These are phyloP conservation scores for Eleusine coracana DNA, from an alignment of 176 grass and related monocot genomes.

Conservation along the genomic window DNA sequence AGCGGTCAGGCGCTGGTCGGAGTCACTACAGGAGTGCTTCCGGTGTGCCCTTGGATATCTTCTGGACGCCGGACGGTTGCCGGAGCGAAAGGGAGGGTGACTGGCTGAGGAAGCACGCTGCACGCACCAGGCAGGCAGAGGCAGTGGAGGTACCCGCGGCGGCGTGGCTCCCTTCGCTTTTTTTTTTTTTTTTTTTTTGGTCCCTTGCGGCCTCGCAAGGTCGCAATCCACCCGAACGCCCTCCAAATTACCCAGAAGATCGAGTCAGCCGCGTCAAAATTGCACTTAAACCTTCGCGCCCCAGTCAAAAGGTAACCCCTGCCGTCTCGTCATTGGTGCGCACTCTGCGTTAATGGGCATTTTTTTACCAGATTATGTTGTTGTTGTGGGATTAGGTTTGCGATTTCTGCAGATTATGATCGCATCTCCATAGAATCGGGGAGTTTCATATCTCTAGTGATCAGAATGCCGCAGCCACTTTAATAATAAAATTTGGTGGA, in stretches of 20 bases:
- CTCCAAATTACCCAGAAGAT: not conserved
- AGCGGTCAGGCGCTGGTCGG: not conserved
- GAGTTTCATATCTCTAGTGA: not conserved
- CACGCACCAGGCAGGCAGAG: no score
- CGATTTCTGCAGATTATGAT: not conserved
- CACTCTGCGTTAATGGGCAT: not conserved
- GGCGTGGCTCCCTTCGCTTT: not conserved
- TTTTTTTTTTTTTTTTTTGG: no score
- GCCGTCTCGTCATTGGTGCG: not conserved
- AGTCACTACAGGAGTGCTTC: not conserved
- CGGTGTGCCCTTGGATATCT: no score
- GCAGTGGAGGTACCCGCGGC: not conserved
- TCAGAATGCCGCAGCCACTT: not conserved
- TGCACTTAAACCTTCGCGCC: not conserved
- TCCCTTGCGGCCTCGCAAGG: not conserved
- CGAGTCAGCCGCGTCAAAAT: not conserved
- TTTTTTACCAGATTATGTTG: not conserved
- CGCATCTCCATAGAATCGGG: not conserved
- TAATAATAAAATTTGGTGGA: not conserved
- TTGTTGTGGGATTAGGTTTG: not conserved
- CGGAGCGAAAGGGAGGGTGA: not conserved
- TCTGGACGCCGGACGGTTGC: not conserved
- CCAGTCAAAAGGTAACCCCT: not conserved
- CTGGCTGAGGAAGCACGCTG: not conserved
- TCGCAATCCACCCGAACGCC: not conserved